Percentiles rank a stretch among this genome's conserved stretches.
Evolutionary conservation across 345 rosid species (phyloP).

Genomic region (Viola odorata): DNA sequence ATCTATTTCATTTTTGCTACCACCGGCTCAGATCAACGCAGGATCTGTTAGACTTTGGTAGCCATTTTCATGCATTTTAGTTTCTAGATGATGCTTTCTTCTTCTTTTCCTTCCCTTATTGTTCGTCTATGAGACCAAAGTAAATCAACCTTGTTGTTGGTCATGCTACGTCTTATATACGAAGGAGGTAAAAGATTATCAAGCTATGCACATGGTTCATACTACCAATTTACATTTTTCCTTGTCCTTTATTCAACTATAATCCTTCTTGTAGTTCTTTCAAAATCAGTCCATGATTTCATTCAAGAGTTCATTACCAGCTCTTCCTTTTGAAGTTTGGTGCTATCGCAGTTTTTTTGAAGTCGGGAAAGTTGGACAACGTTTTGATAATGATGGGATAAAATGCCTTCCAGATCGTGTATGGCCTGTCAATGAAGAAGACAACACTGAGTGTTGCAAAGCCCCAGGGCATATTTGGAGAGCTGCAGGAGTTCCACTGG

Average conservation of each 20-base stretch:
- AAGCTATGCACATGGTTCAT: no score
- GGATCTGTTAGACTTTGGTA: neutral
- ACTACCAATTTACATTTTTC: no score
- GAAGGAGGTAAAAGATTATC: no score
- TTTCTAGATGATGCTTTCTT: no score
- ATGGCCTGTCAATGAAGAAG: slow-evolving; percentile 36
- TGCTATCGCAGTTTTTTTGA: slow-evolving; percentile 62
- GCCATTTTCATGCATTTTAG: neutral
- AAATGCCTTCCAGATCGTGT: slow-evolving; percentile 41
- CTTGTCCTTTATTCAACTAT: no score
- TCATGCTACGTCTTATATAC: no score
- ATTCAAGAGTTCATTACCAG: slow-evolving; percentile 10
- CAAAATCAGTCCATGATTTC: no score
- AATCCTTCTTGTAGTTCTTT: no score
- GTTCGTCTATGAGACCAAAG: no score
- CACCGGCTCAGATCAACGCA: neutral
- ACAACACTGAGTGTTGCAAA: slow-evolving; percentile 21
- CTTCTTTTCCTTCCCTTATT: no score
- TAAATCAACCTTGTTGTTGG: no score
- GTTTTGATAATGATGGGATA: slow-evolving; percentile 28
- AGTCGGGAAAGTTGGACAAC: slow-evolving; percentile 46
- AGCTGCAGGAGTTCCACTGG: slow-evolving; percentile 23
- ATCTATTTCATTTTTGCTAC: slow-evolving; percentile 9
- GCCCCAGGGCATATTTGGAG: slow-evolving; percentile 41
- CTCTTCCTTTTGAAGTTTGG: slow-evolving; percentile 39